Conservation (phyloP, 257 asterid genomes). For the Coffea eugenioides region DNA sequence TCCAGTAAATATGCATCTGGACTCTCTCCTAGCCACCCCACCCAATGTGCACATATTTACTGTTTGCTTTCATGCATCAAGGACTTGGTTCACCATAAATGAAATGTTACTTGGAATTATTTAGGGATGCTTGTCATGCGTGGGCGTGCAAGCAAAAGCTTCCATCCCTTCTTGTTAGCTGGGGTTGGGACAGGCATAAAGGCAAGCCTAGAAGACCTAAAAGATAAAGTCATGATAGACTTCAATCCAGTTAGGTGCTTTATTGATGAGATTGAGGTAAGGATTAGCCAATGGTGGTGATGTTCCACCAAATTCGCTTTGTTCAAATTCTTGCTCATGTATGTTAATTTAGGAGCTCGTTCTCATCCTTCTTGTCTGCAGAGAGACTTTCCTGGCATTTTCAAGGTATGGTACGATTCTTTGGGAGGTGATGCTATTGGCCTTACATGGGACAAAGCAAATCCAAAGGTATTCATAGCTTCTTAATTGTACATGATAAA, state of each 20-base stretch:
- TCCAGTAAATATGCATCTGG: neutral
- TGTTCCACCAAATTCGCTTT: neutral
- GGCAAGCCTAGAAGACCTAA: slow-evolving; percentile 49
- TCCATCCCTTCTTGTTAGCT: slow-evolving; percentile 64
- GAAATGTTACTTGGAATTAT: neutral
- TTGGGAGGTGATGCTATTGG: slow-evolving; percentile 96
- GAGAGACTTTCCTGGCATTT: slow-evolving; percentile 61
- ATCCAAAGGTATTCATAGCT: slow-evolving; percentile 49
- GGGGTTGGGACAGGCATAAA: slow-evolving; percentile 46
- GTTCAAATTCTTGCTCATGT: neutral
- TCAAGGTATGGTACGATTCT: slow-evolving; percentile 89
- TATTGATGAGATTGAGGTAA: slow-evolving; percentile 71
- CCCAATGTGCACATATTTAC: neutral
- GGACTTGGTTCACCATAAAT: neutral
- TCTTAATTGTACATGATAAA: neutral
- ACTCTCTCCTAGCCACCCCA: neutral
- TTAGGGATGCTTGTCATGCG: slow-evolving; percentile 60
- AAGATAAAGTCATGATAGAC: slow-evolving; percentile 79
- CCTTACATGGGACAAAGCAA: slow-evolving; percentile 60
- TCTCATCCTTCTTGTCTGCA: slow-evolving; percentile 31
- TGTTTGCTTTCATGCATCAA: neutral
- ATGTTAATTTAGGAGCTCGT: slow-evolving; percentile 7
- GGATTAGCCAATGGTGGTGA: slow-evolving; percentile 20
- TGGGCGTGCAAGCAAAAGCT: slow-evolving; percentile 69
- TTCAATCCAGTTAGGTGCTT: slow-evolving; percentile 77